Evolutionary conservation across 495 filamentous ascomycete genomes (phyloP).

Genomic region (Haplographium delicatum): DNA sequence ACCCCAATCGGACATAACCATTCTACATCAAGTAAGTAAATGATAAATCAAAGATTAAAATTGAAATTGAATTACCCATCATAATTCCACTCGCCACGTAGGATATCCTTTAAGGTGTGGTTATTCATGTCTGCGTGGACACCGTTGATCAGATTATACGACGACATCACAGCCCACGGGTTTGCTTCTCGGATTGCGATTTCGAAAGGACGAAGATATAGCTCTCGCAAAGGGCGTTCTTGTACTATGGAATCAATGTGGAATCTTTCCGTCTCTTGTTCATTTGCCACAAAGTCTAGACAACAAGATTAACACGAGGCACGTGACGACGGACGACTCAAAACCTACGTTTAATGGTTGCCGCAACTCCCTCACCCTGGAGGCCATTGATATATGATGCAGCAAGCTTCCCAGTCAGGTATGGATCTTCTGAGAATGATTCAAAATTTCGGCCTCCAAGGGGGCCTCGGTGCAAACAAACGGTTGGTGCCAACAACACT

Average conservation of each 20-base stretch:
- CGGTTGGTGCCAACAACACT: constrained; percentile 72
- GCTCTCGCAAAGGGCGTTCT: constrained; percentile 69
- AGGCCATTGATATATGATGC: constrained; percentile 68
- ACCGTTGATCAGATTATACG: constrained; percentile 83
- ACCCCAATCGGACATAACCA: constrained; percentile 72
- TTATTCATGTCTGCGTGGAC: constrained; percentile 70
- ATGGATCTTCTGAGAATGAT: constrained; percentile 80
- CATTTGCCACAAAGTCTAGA: constrained; percentile 73
- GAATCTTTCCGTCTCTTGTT: constrained; percentile 76
- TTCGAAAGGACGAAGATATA: constrained; percentile 80
- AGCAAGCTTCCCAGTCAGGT: constrained; percentile 70
- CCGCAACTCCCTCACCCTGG: constrained; percentile 68
- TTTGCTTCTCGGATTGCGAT: constrained; percentile 74
- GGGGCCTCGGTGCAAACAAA: constrained; percentile 78
- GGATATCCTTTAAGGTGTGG: constrained; percentile 63
- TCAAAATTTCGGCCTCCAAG: constrained; percentile 83
- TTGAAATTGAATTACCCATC: constrained; percentile 57
- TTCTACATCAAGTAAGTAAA: constrained; percentile 34
- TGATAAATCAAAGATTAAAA: constrained; percentile 11
- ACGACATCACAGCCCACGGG: constrained; percentile 75
- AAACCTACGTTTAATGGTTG: constrained; percentile 67
- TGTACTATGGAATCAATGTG: constrained; percentile 66
- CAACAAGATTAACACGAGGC: constrained; percentile 25
- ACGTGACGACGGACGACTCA: constrained; percentile 3
- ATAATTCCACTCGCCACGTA: constrained; percentile 72